Percentiles rank a stretch among this genome's conserved stretches.
phyloP scores from a whole-genome alignment of 2,329 filamentous ascomycete genomes.

The Exophiala calicioides region DNA sequence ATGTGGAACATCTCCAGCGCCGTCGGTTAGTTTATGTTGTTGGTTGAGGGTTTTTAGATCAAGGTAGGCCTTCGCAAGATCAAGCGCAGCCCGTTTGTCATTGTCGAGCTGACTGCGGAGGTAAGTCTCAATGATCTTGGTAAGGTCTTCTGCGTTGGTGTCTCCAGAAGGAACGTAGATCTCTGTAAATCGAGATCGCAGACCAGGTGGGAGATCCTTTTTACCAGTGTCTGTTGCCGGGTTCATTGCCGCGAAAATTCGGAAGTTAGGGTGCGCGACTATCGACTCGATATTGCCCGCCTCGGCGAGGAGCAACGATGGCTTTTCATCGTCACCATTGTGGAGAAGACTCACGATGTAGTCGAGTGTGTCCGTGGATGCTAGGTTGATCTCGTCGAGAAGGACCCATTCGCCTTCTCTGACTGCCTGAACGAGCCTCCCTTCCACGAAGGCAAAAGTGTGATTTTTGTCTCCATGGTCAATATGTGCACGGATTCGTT shows the following conservation, averaged over 20 bases:
- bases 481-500: slow-evolving; percentile 75
- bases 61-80: slow-evolving; percentile 84
- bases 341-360: slow-evolving; percentile 85
- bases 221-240: slow-evolving; percentile 97
- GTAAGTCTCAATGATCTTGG: slow-evolving; percentile 86
- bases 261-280: slow-evolving; percentile 85
- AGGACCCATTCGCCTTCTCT: slow-evolving; percentile 96
- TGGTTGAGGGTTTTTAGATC: slow-evolving; percentile 80
- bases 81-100: slow-evolving; percentile 72
- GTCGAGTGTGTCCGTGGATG: slow-evolving; percentile 90
- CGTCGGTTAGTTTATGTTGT: slow-evolving; percentile 85
- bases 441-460: slow-evolving; percentile 93
- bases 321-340: slow-evolving; percentile 67
- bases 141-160: slow-evolving; percentile 77
- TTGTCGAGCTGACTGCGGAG: slow-evolving; percentile 70
- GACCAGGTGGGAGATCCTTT: slow-evolving; percentile 82
- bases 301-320: slow-evolving; percentile 87
- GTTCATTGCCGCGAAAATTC: slow-evolving; percentile 98
- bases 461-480: slow-evolving; percentile 75
- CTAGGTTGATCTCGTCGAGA: slow-evolving; percentile 95
- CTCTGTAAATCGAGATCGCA: slow-evolving; percentile 92
- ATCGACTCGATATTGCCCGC: slow-evolving; percentile 91
- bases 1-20: slow-evolving; percentile 92
- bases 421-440: slow-evolving; percentile 93
- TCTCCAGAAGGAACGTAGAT: slow-evolving; percentile 93